These are phyloP conservation scores for Gnetum montanum DNA, from an alignment of 75 land plant species.

Conservation along the genomic window DNA sequence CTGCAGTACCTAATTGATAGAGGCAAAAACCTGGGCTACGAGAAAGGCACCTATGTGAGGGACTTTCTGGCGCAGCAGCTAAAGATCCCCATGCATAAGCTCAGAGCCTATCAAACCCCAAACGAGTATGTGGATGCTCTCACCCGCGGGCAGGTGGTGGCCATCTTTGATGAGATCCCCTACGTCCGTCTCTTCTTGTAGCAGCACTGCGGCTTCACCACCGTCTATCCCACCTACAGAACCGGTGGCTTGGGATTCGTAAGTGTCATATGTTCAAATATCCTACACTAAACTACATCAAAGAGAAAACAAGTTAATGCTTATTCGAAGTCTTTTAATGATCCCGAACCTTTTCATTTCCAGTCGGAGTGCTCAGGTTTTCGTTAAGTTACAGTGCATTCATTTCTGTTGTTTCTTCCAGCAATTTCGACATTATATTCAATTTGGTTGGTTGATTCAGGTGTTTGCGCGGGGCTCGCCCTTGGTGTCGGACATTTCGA, in stretches of 20 bases:
- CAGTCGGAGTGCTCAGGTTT: no score
- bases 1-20: constrained; percentile 12
- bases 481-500: constrained; percentile 23
- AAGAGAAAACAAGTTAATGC: no score
- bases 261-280: neutral
- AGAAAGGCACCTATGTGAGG: constrained; percentile 28
- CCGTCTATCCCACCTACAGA: neutral
- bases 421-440: no score
- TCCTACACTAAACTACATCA: neutral
- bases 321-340: no score
- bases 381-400: no score
- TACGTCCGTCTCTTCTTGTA: neutral
- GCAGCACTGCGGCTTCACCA: neutral
- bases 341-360: no score
- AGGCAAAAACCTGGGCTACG: constrained; percentile 27
- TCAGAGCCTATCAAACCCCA: constrained; percentile 1
- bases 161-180: neutral
- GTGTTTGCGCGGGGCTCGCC: constrained; percentile 46
- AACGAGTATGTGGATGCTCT: constrained; percentile 24
- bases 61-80: constrained; percentile 21
- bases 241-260: neutral
- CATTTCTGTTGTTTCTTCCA: no score
- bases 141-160: constrained; percentile 8
- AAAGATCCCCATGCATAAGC: constrained; percentile 10
- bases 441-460: constrained; percentile 14